Evolutionary conservation across 73 alveolate genomes (phyloP), one percentile per base, ranked within the genome.

Genomic region (Paramecium primaurelia): DNA sequence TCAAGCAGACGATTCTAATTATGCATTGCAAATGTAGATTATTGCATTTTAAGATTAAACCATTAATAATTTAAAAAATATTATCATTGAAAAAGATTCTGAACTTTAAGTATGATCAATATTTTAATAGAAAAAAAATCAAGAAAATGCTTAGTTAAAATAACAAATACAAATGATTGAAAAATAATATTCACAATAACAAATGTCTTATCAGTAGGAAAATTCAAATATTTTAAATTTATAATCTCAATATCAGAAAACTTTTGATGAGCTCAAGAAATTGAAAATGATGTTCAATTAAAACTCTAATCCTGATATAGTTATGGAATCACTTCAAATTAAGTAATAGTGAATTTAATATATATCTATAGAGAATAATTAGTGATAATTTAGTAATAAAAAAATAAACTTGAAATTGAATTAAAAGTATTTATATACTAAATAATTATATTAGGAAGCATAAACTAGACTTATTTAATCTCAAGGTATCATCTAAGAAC

Each of bases 11-110:
- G 49, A 64, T 64, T 25, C 42, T 28, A 20, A 64, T 28, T 64
- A 64, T 64, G 49, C 87, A 73, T 73, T 73, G 10, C 59, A 73
- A 73, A 32, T 73, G 87, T 73, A 73, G 87, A 73, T 73, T 73
- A 34, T 73, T 9, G 34, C 58, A 73, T 73, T 73, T 73, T 38
- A 73, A 73, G 87, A 73, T 73, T 38, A 73, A 73, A 73, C 87
- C 58, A 73, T 73, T 3, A 73, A 73, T 36, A 73, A 73, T 73
- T 73, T 73, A 16, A 73, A 73, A 73, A 40, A 40, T 22, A 73
- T 73, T 37, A 73, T 73, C 18, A 20, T 73, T 36, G 87, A 73
- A 38, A 73, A 73, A 38, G 87, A 73, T 30, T 34, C 54, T 14
- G 87, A 73, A n/a, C 40, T 73, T 73, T 73, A 73, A 38, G 87